These are phyloP conservation scores for Colletotrichum sp. DNA, from an alignment of 2,329 filamentous ascomycete species.

Conservation along the genomic window DNA sequence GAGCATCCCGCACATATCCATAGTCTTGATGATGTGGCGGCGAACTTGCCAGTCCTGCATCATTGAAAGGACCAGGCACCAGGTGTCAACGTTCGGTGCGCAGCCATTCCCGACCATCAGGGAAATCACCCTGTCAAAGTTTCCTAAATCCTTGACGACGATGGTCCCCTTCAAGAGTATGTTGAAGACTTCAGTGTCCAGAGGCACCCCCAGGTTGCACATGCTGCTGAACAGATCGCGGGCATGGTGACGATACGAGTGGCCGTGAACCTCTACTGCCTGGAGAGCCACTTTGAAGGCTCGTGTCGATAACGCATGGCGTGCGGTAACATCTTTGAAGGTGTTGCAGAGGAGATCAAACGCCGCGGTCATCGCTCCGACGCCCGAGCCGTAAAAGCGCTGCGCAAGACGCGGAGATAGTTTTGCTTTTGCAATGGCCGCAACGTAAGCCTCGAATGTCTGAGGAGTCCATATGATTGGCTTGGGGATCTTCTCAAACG, in stretches of 20 bases:
- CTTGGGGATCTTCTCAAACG: conserved; percentile 43
- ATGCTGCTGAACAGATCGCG: conserved; percentile 41
- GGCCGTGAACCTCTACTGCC: conserved; percentile 39
- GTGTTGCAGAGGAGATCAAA: conserved; percentile 41
- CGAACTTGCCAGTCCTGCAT: conserved; percentile 64
- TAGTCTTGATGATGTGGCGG: conserved; percentile 49
- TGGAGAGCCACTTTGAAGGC: conserved; percentile 50
- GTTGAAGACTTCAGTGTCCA: conserved; percentile 55
- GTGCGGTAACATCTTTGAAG: conserved; percentile 41
- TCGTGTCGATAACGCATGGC: conserved; percentile 38
- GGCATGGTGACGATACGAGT: conserved; percentile 27
- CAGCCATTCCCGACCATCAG: conserved; percentile 46
- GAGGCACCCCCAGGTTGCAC: conserved; percentile 39
- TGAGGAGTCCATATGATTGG: conserved; percentile 46
- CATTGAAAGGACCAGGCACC: conserved; percentile 54
- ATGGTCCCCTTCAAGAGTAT: conserved; percentile 48
- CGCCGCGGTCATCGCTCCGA: conserved; percentile 42
- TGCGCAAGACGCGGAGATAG: conserved; percentile 36
- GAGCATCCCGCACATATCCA: conserved; percentile 51
- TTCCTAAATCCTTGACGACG: conserved; percentile 42
- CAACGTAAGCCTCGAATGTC: conserved; percentile 48
- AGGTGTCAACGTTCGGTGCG: conserved; percentile 49
- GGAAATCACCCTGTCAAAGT: conserved; percentile 44
- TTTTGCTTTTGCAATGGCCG: conserved; percentile 42
- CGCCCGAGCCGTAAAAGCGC: conserved; percentile 36